These are phyloP conservation scores for Gaeumannomyces tritici DNA, from an alignment of 2,329 filamentous ascomycete species.

Conservation along the genomic window DNA sequence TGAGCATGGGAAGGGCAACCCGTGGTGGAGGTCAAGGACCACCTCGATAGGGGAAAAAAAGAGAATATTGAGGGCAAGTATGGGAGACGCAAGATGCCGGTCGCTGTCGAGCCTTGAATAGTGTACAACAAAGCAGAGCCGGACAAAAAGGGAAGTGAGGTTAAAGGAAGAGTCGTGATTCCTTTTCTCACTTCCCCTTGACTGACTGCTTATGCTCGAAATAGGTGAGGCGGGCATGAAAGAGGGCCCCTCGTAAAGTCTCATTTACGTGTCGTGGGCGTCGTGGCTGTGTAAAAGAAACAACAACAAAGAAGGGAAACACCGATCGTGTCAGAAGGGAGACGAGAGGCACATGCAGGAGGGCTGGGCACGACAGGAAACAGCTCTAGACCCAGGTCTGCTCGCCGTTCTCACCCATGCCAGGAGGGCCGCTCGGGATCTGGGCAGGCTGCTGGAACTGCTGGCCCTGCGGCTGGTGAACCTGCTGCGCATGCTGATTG, in stretches of 20 bases:
- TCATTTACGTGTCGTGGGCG: neutral
- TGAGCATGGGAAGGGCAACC: neutral
- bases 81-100: neutral
- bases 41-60: neutral
- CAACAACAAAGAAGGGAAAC: neutral
- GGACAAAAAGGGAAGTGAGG: neutral
- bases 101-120: constrained; percentile 1
- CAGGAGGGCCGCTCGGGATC: constrained; percentile 7
- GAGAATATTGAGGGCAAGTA: neutral
- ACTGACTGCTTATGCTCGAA: neutral
- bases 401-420: constrained; percentile 16
- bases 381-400: constrained; percentile 13
- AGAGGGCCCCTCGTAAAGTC: neutral
- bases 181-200: neutral
- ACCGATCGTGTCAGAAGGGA: neutral
- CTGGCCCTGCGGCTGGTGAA: constrained; percentile 1
- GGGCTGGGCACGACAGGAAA: neutral
- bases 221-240: neutral
- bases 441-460: constrained; percentile 7
- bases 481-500: neutral
- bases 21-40: neutral
- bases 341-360: neutral
- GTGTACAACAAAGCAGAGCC: constrained; percentile 4
- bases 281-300: neutral
- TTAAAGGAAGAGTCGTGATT: neutral